Evolutionary conservation across 768 basidiomycete genomes (phyloP), one percentile per base, ranked within the genome.

Genomic region (Lentinula boryana): DNA sequence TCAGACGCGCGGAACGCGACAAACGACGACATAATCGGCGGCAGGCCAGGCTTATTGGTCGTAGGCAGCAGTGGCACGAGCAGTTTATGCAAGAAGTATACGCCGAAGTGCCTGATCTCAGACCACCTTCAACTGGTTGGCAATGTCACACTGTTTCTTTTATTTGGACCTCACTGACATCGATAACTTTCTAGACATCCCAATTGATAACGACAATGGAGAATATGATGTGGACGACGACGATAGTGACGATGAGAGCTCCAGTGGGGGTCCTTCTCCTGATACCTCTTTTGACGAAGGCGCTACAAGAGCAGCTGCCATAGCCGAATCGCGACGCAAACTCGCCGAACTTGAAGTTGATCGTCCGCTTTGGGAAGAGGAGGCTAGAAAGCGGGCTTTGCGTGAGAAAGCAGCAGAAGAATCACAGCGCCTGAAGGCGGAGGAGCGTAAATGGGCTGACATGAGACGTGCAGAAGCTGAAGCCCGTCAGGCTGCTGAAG

Each of bases 341-440:
- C 75, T 88, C 41, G 84, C 82, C 4, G 85, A 89, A 64, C 80
- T 89, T 2, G 86, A 89, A 66, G 75, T 73, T 49, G 86, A 88
- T 69, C 69, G 78, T 18, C 86, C 86, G 0, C 62, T 86, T 9
- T 87, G 84, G 84, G 84, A 87, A 65, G 78, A 75, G 63, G 75
- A 76, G 38, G 82, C 81, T 9, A 78, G 72, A 54, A 74, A 74
- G 65, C 77, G 84, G 18, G 73, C 72, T 60, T 70, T 70, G 53
- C 74, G 66, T 23, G 82, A 84, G 62, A 68, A 64, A 56, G 71
- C 71, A 32, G 79, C 82, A 63, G 75, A 79, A 63, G 76, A 80
- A 61, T 72, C 74, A 18, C 68, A 66, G 35, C 69, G 70, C 49
- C 69, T 71, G 15, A 75, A 74, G 63, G 69, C 50, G 16, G 35